Base-by-base conservation (phyloP, 2,329 filamentous ascomycete species). In the Colletotrichum sp. region DNA sequence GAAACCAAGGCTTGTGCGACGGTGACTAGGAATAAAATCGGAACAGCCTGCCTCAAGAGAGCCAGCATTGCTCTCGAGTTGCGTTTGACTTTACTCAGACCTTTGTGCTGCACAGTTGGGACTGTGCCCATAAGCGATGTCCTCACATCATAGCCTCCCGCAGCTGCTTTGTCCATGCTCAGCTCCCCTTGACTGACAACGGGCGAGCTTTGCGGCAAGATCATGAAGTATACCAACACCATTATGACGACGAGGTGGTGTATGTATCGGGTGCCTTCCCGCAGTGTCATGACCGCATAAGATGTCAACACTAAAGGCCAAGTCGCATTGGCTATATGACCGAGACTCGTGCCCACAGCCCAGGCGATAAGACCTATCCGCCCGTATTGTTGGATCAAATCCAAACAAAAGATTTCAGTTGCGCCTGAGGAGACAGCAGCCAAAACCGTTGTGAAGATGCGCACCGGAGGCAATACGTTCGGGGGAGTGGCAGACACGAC, bases 321-420 rank as follows among this genome's bases (percentile, higher is more conserved):
- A 12, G 80, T 78, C 12, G 82, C 81, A 36, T 80, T 80, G 18
- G 81, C 78, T 7, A 83, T 70, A 9, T 79, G 77, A 1, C 82
- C 84, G 0, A 79, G 78, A 15, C 83, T 84, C 6, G 80, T 80
- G 3, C 84, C 84, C 1, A 83, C 76, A 52, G 82, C 84, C 84
- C 84, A 86, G 28, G 84, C 84, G 3, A 80, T 79, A n/a, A 86
- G 76, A 0, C 80, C 83, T n/a, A 77, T 68, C 62, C 78, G 79
- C n/a, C 83, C 82, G 49, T 84, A 82, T 13, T 81, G 78, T 0
- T 81, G 79, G 12, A 82, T 69, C 79, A 80, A 79, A 15, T 81
- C 81, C 16, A 85, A 62, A 65, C 82, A 83, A 3, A 80, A 82
- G 3, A 85, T 74, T 18, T 86, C 84, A 64, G 80, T 82, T 6